phyloP scores from a whole-genome alignment of 257 asterid species.

The Linderniella brevidens region DNA sequence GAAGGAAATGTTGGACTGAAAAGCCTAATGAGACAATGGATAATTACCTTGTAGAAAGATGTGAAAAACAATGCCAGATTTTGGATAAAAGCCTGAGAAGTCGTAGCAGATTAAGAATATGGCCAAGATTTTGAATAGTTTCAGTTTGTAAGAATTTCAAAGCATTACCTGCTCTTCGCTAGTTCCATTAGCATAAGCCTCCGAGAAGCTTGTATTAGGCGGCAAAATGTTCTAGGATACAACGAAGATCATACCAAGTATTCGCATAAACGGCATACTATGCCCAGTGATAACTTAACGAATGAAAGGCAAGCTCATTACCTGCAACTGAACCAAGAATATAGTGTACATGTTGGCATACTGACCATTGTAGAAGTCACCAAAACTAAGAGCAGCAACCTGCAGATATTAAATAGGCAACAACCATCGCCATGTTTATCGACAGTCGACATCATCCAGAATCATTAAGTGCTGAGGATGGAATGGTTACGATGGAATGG shows the following conservation, averaged over 20 bases:
- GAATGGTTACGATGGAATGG: neutral
- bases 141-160: too few relatives aligned
- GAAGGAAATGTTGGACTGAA: too few relatives aligned
- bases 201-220: constrained; percentile 40
- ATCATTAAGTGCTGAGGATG: too few relatives aligned
- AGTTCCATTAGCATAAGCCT: constrained; percentile 73
- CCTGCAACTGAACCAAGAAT: constrained; percentile 91
- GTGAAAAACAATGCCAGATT: constrained; percentile 90
- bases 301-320: constrained; percentile 10
- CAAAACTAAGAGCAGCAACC: constrained; percentile 91
- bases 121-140: too few relatives aligned
- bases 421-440: neutral
- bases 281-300: neutral
- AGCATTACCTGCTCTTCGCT: constrained; percentile 72
- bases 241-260: constrained; percentile 6
- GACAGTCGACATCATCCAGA: neutral
- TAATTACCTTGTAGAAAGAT: constrained; percentile 77
- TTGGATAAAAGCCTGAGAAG: constrained; percentile 96
- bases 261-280: neutral
- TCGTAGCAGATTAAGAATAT: too few relatives aligned
- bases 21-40: too few relatives aligned
- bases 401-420: constrained; percentile 13
- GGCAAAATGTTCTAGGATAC: constrained; percentile 49
- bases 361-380: constrained; percentile 70
- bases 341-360: constrained; percentile 59